Base-by-base conservation (phyloP, 345 rosid species). In the Eutrema heterophyllum region DNA sequence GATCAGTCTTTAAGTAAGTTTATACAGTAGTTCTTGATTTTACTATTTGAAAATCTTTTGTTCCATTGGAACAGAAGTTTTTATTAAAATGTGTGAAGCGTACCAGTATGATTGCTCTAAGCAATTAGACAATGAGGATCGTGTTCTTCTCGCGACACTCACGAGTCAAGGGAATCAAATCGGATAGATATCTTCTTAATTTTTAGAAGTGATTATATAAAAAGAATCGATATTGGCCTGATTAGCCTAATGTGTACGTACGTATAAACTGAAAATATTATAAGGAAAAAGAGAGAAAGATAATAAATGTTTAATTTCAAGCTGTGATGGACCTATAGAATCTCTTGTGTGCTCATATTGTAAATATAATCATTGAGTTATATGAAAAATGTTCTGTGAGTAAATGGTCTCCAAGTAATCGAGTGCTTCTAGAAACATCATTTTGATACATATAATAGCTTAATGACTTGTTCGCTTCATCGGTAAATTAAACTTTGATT, bases 381-480 rank as follows among this genome's bases (percentile, higher is more conserved):
- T 64, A 48, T 56, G 80, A 77, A 64, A 57, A 72, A 48, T 26
- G 9, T 38, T 53, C 21, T 24, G 38, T 29, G 41, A 64, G 53
- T 64, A 53, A 70, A 30, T 50, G 67, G 80, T 70, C 76, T 26
- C 9, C 9, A 33, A 56, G 55, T 59, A 70, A 70, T 77, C 62
- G 46, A 77, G 80, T 77, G 76, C 76, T 77, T 77, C 80, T 77
- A 70, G 80, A 77, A 76, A 77, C 76, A 46, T 46, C 14, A 52
- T 36, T 57, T 53, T 62, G 50, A 61, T 21, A 21, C 74, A 62
- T 69, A 69, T 64, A 55, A 38, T 27, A 46, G 68, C 59, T 60
- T 33, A 59, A 43, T 53, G 41, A 29, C 43, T 27, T 58, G 57
- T 49, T 70, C 36, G 18, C 44, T 45, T 70, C 73, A 54, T 46